Evolutionary conservation across 441 rosid species (phyloP).

Genomic region (Caryocar brasiliense): DNA sequence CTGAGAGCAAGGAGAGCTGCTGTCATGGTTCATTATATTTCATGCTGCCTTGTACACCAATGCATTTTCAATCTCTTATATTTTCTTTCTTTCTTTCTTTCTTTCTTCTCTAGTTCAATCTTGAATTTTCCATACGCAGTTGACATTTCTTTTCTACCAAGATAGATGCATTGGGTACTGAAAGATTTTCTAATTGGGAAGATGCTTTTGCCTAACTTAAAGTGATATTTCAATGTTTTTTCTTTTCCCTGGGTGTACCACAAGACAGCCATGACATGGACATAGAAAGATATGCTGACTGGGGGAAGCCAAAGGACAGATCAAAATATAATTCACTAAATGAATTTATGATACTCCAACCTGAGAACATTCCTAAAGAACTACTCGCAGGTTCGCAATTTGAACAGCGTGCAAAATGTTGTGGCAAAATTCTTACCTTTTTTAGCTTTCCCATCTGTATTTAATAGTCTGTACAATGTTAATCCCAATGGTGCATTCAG

Average conservation of each 20-base stretch:
- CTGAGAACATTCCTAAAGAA: constrained; percentile 57
- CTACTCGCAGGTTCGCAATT: constrained; percentile 42
- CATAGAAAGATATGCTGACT: constrained; percentile 60
- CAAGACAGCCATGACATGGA: constrained; percentile 41
- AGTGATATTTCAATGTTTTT: background rate
- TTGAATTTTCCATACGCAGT: too few relatives aligned
- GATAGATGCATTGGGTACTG: too few relatives aligned
- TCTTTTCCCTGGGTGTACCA: constrained; percentile 8
- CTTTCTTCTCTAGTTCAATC: too few relatives aligned
- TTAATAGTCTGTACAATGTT: too few relatives aligned
- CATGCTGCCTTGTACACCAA: too few relatives aligned
- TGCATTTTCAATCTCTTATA: too few relatives aligned
- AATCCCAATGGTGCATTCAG: constrained; percentile 20
- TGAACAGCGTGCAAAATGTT: background rate
- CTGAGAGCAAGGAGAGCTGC: too few relatives aligned
- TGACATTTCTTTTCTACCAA: too few relatives aligned
- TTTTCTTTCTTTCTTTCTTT: too few relatives aligned
- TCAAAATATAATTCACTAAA: constrained; percentile 32
- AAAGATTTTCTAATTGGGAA: too few relatives aligned
- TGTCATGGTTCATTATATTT: too few relatives aligned
- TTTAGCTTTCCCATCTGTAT: background rate
- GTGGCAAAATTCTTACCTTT: background rate
- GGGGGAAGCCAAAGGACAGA: constrained; percentile 33
- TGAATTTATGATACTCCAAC: constrained; percentile 33
- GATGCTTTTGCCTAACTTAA: too few relatives aligned